A percentile compares a stretch with the other conserved stretches of the same genome.
Conservation (phyloP, 345 rosid genomes). For the Aquilaria yunnanensis region DNA sequence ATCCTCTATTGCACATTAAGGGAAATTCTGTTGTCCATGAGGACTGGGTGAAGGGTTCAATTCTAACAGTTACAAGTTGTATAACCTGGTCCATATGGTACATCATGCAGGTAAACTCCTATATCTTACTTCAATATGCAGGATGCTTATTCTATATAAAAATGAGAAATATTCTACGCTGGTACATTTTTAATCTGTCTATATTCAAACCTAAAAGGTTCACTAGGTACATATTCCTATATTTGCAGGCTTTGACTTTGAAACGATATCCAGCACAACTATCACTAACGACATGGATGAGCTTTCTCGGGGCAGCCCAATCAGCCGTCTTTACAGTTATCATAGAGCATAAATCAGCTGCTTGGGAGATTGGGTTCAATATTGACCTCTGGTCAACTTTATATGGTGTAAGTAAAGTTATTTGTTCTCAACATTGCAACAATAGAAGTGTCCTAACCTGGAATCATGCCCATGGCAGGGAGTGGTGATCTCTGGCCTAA, state of each 20-base stretch:
- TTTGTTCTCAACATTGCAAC: not conserved
- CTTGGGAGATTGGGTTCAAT: constrained; percentile 51
- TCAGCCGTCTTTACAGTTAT: constrained; percentile 51
- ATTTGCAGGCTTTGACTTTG: constrained; percentile 42
- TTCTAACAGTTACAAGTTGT: constrained; percentile 56
- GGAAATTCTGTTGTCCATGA: constrained; percentile 23
- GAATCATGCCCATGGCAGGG: constrained; percentile 31
- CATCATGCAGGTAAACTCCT: constrained; percentile 53
- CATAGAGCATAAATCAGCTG: constrained; percentile 30
- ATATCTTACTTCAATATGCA: too few relatives aligned
- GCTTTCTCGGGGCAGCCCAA: constrained; percentile 49
- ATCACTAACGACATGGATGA: constrained; percentile 65
- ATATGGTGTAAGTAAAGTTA: constrained; percentile 41
- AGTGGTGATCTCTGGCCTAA: constrained; percentile 42
- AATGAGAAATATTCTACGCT: too few relatives aligned
- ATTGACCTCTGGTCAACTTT: constrained; percentile 51
- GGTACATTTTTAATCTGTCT: too few relatives aligned
- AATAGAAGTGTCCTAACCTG: not conserved
- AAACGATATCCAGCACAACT: constrained; percentile 60
- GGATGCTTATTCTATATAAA: too few relatives aligned
- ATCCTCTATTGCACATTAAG: constrained; percentile 33
- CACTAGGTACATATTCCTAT: not conserved
- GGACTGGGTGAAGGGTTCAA: constrained; percentile 57
- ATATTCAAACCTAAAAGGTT: too few relatives aligned
- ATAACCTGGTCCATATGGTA: constrained; percentile 53